Base-by-base conservation (phyloP, 495 filamentous ascomycete species). In the Aspergillus affinis region DNA sequence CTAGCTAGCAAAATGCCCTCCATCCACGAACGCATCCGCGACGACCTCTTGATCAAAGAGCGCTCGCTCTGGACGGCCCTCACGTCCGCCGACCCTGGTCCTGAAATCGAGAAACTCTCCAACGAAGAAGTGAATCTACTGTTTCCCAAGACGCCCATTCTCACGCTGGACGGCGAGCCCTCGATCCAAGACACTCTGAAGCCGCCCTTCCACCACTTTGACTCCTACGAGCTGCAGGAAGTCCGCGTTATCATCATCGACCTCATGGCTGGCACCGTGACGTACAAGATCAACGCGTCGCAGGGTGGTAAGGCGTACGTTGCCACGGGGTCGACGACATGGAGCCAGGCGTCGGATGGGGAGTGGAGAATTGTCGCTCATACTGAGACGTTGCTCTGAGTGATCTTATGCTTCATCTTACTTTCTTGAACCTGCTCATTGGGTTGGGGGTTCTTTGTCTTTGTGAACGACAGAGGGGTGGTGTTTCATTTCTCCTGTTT, bases 21-120 rank as follows among this genome's bases (percentile, higher is more conserved):
- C 19, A 80, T 80, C 55, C 72, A 78, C 71, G 77, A 80, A 17
- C 75, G 77, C 19, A 80, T 78, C 64, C 71, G 71, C 53, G 61
- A 78, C 13, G 77, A 80, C 57, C 63, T 80, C 29, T 60, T 73
- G 54, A 60, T 61, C 60, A 74, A 75, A 55, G 76, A 78, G 62
- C 75, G 69, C 23, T 65, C 68, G 0, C 71, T 80, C 7, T 80
- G 77, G 77, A 77, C 76, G 2, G 74, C 76, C 2, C 66, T 80
- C 9, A 78, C 76, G 6, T 78, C 76, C 0, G 75, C 76, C 19
- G 73, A 77, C 54, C 76, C 77, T 0, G 76, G 64, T 15, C 71
- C 75, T 3, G 73, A 75, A 15, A 62, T 80, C 23, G 63, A 72
- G 49, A 75, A 74, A 48, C 63, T 80, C 15, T 73, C 67, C 61